Conservation (phyloP, 768 basidiomycete species). For the Rhodotorula babjevae region DNA sequence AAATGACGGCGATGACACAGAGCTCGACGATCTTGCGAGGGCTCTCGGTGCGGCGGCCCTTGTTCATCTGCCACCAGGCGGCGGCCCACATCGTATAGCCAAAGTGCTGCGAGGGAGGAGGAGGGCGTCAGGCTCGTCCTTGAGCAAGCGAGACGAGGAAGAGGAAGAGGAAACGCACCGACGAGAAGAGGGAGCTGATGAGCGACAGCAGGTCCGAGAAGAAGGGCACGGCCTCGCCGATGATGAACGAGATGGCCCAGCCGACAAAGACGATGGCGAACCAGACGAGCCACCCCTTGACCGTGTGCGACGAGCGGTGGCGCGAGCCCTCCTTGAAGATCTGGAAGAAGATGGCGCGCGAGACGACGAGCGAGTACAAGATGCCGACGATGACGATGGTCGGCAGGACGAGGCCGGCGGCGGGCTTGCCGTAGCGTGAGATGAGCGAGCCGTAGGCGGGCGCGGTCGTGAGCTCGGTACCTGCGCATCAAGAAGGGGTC, state of each 20-base stretch:
- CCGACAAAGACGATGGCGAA: conserved; percentile 34
- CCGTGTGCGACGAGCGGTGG: conserved; percentile 39
- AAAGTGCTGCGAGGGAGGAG: conserved; percentile 7
- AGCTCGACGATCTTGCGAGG: conserved; percentile 7
- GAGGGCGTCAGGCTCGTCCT: not conserved
- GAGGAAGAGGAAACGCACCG: not conserved
- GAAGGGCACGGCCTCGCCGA: conserved; percentile 39
- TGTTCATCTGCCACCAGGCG: conserved; percentile 38
- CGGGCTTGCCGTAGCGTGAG: conserved; percentile 26
- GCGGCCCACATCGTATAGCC: conserved; percentile 41
- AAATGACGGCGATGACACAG: conserved; percentile 8
- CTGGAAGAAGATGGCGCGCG: conserved; percentile 42
- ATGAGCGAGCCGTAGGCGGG: conserved; percentile 34
- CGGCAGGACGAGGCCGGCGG: conserved; percentile 40
- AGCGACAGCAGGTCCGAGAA: conserved; percentile 31
- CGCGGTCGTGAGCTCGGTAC: conserved; percentile 31
- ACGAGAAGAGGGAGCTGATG: conserved; percentile 35
- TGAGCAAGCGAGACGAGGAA: too few species aligned
- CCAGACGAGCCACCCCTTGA: conserved; percentile 41
- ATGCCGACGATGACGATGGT: conserved; percentile 38
- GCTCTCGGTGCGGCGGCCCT: conserved; percentile 7
- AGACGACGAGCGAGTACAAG: conserved; percentile 40
- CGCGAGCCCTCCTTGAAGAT: conserved; percentile 39
- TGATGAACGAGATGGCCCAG: conserved; percentile 38
- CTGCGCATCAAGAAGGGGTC: conserved; percentile 2